These are phyloP conservation scores for Boeremia exigua DNA, from an alignment of 2,329 filamentous ascomycete species.

Conservation along the genomic window DNA sequence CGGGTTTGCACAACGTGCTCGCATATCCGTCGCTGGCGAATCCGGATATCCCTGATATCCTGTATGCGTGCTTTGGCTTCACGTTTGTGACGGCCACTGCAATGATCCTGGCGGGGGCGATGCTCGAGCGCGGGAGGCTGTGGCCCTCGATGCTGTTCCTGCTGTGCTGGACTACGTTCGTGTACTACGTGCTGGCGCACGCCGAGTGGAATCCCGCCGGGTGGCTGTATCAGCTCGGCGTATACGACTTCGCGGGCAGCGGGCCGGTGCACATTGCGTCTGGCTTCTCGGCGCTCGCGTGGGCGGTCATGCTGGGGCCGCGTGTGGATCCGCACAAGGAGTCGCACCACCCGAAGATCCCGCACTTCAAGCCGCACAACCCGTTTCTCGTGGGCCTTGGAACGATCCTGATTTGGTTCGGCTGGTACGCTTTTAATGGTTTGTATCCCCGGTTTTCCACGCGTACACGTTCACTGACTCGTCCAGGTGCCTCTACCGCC, in stretches of 20 bases:
- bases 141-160: slow-evolving; percentile 42
- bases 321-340: slow-evolving; percentile 67
- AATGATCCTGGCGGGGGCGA: slow-evolving; percentile 44
- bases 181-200: slow-evolving; percentile 64
- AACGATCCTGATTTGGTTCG: slow-evolving; percentile 63
- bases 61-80: slow-evolving; percentile 45
- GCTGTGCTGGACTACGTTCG: slow-evolving; percentile 46
- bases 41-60: slow-evolving; percentile 41
- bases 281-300: slow-evolving; percentile 73
- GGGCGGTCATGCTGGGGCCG: slow-evolving; percentile 75
- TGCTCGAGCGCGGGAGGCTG: slow-evolving; percentile 42
- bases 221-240: slow-evolving; percentile 72
- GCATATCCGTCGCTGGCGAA: slow-evolving; percentile 42
- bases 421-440: slow-evolving; percentile 49
- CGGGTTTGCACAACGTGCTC: slow-evolving; percentile 38
- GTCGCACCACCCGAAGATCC: slow-evolving; percentile 50
- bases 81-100: slow-evolving; percentile 43
- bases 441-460: slow-evolving; percentile 32
- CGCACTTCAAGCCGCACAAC: slow-evolving; percentile 74
- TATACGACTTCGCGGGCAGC: slow-evolving; percentile 76
- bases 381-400: slow-evolving; percentile 76
- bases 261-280: slow-evolving; percentile 78
- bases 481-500: slow-evolving; percentile 48
- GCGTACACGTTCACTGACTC: background rate
- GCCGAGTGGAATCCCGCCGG: slow-evolving; percentile 80